Percentiles rank a stretch among this genome's conserved stretches.
These are phyloP conservation scores for Lophiotrema nucula DNA, from an alignment of 495 filamentous ascomycete genomes.

Conservation along the genomic window DNA sequence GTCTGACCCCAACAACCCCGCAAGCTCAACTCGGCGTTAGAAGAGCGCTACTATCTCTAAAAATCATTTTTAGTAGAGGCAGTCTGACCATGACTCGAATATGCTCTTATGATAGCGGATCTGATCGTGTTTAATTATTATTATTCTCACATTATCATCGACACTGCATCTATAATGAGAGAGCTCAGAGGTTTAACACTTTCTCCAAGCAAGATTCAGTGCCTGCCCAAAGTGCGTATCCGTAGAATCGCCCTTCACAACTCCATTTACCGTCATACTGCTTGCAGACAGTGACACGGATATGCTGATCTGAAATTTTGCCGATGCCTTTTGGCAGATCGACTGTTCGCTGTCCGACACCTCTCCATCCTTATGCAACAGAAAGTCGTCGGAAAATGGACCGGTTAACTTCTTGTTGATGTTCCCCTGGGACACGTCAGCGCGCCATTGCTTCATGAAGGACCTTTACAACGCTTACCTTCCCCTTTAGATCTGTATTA, in stretches of 20 bases:
- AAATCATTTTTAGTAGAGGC: no score
- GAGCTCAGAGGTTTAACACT: no score
- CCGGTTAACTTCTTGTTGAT: conserved; percentile 14
- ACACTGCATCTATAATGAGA: no score
- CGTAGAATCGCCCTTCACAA: conserved; percentile 13
- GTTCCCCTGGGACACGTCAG: conserved; percentile 14
- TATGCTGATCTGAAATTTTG: conserved; percentile 22
- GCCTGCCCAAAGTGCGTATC: conserved; percentile 14
- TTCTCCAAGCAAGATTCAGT: conserved; percentile 25
- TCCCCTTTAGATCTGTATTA: conserved; percentile 19
- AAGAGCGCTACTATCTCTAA: no score
- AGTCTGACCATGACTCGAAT: no score
- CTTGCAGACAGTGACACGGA: conserved; percentile 11
- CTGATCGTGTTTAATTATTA: no score
- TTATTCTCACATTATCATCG: no score
- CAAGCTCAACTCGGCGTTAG: no score
- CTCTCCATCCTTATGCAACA: conserved; percentile 25
- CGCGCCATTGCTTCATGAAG: background rate
- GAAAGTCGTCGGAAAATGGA: conserved; percentile 15
- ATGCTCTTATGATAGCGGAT: no score
- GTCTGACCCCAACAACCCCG: no score
- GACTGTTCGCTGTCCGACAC: conserved; percentile 5
- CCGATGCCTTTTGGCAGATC: conserved; percentile 11
- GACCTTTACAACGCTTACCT: conserved; percentile 3
- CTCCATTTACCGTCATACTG: background rate